phyloP scores from a whole-genome alignment of 495 filamentous ascomycete species.

The Penicillium longicatenatum region DNA sequence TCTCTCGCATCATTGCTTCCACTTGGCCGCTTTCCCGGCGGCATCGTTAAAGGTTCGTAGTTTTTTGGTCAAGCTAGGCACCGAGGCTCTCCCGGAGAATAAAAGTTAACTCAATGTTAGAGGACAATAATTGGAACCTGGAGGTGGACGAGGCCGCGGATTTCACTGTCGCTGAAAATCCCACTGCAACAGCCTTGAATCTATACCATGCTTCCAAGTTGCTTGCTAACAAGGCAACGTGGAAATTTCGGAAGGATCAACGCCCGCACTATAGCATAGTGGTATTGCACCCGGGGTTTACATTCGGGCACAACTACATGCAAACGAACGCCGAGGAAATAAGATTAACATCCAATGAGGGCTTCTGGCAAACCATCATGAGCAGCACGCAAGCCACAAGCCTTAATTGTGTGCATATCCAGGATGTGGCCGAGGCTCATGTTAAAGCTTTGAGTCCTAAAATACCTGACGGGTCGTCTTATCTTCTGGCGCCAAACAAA shows the following conservation, averaged over 20 bases:
- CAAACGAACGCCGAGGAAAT: constrained; percentile 29
- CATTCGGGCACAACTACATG: constrained; percentile 31
- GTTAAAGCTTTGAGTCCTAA: constrained; percentile 32
- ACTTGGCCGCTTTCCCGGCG: constrained; percentile 23
- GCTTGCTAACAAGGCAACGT: constrained; percentile 31
- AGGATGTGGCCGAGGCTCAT: constrained; percentile 43
- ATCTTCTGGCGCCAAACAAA: constrained; percentile 27
- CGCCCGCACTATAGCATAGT: constrained; percentile 35
- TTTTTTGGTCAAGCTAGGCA: neutral
- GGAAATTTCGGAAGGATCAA: constrained; percentile 21
- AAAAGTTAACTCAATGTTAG: constrained; percentile 13
- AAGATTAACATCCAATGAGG: constrained; percentile 18
- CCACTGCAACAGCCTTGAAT: constrained; percentile 15
- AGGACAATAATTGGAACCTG: constrained; percentile 36
- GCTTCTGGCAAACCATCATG: constrained; percentile 26
- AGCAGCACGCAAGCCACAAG: constrained; percentile 6
- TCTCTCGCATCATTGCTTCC: constrained; percentile 36
- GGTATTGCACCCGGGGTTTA: constrained; percentile 31
- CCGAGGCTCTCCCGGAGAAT: no score
- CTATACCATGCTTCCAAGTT: constrained; percentile 37
- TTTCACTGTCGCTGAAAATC: constrained; percentile 18
- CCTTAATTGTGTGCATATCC: constrained; percentile 36
- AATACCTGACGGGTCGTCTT: constrained; percentile 27
- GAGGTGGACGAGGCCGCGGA: constrained; percentile 24
- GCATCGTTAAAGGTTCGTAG: constrained; percentile 23